Base-by-base conservation (phyloP, 257 asterid species). In the Solanum gracilifrons region DNA sequence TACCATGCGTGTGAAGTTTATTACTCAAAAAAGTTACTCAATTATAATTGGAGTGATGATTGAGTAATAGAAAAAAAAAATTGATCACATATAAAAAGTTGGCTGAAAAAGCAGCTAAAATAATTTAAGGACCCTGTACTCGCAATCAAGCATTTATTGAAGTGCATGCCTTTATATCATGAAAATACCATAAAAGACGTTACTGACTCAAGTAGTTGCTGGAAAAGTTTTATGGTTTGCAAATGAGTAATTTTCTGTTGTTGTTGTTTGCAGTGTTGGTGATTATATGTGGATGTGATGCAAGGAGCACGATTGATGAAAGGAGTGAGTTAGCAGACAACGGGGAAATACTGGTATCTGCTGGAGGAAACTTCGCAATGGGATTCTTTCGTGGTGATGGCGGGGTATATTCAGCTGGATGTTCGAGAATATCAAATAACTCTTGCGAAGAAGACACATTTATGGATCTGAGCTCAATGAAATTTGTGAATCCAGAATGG, bases 331-430 rank as follows among this genome's bases (percentile, higher is more conserved):
- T 90, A 27, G 7, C 5, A 5, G 82, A 85, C 62, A 9, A 37
- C 0, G 41, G 31, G 5, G 88, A 74, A 75, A 90, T 91, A 32
- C 86, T 93, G 72, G 87, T 92, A 31, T 93, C 94, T 39, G 82
- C 83, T 55, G 93, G 91, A 33, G 79, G 55, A n/a, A 87, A 1
- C 72, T 93, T 92, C 36, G 92, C 88, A 27, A 89, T 93, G 35
- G 95, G 95, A 48, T 90, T 91, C 83, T 93, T 90, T 21, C 23
- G 75, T 62, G 77, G 89, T 32, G 86, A 84, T 10, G 87, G 25
- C 1, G 21, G 79, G n/a, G n/a, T 12, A 15, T 64, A 46, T 71
- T 62, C 85, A 1, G 72, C 20, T n/a, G 93, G 90, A 16, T 92
- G 93, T 86, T 69, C n/a, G 0, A 84, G 51, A 33, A 58, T n/a